A percentile compares a stretch with the other conserved stretches of the same genome.
phyloP scores from a whole-genome alignment of 148 eudicot genomes.

The Suaeda aralocaspica region DNA sequence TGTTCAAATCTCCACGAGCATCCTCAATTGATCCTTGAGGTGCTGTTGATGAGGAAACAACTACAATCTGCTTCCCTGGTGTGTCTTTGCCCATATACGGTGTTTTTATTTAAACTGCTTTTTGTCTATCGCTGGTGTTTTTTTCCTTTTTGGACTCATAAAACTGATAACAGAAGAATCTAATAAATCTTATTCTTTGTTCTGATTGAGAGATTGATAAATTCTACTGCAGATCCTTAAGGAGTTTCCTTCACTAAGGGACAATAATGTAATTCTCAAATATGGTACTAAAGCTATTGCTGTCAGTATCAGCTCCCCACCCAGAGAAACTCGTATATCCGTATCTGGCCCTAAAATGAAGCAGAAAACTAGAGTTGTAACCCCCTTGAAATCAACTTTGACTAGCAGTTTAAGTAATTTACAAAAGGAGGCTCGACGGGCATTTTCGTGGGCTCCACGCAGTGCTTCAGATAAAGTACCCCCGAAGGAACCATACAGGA shows the following conservation, averaged over 20 bases:
- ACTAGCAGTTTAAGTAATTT: slow-evolving; percentile 78
- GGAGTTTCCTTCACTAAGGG: slow-evolving; percentile 79
- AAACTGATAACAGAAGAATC: not conserved
- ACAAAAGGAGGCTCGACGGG: slow-evolving; percentile 92
- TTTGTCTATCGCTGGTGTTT: not conserved
- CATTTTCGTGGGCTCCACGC: slow-evolving; percentile 96
- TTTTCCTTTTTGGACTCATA: not conserved
- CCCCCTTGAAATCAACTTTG: slow-evolving; percentile 66
- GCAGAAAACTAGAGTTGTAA: slow-evolving; percentile 58
- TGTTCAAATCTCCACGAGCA: slow-evolving; percentile 96
- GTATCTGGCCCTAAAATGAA: slow-evolving; percentile 63
- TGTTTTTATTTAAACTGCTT: not conserved
- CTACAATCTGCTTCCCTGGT: slow-evolving; percentile 97
- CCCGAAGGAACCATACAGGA: slow-evolving; percentile 71
- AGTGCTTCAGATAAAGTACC: slow-evolving; percentile 59
- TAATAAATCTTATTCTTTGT: slow-evolving; percentile 1
- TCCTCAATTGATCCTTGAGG: slow-evolving; percentile 93
- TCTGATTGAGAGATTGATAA: slow-evolving; percentile 13
- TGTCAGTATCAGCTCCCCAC: slow-evolving; percentile 62
- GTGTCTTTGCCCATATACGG: slow-evolving; percentile 12
- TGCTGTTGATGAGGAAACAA: slow-evolving; percentile 93
- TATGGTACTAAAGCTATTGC: slow-evolving; percentile 93
- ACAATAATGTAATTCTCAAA: slow-evolving; percentile 53
- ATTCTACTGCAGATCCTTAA: slow-evolving; percentile 66
- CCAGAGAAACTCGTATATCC: slow-evolving; percentile 77